Base-by-base conservation (phyloP, 2,329 filamentous ascomycete genomes). In the Cercospora sp. region DNA sequence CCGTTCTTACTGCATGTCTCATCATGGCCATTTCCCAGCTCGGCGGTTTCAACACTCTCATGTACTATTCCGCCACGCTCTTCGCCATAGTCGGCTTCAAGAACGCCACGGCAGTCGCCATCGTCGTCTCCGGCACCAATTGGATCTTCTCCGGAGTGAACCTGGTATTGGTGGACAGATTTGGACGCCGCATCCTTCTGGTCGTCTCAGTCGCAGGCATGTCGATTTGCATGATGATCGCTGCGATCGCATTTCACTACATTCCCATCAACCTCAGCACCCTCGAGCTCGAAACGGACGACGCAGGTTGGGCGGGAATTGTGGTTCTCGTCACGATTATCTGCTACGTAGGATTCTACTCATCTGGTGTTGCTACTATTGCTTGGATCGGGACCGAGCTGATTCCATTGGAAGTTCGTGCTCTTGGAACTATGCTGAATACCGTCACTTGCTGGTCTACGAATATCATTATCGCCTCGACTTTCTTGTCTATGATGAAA, bases 111-210 rank as follows among this genome's bases (percentile, higher is more conserved):
- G 82, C 82, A 1, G 84, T 86, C 23, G 80, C 79, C 0, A 80
- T 79, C 13, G 77, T 83, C 64, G 79, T 84, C 42, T 81, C 80
- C 4, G 81, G 76, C 2, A 82, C 82, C 7, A 84, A 84, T 65
- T 85, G 84, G 69, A 73, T 86, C 63, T 84, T 86, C 74, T 84
- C 83, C 0, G 78, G 79, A 70, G 77, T 85, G 59, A 84, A 85
- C 64, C 77, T 85, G 28, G 74, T 83, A 69, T 72, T 83, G 28
- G 80, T 84, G 9, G 84, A 85, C 68, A 77, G 75, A 2, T 75
- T 81, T 30, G 84, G 84, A 0, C 80, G 84, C 9, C 79, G 84
- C 18, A 76, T 77, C 5, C 78, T 86, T 1, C 76, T 85, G 0
- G 75, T 84, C 10, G 77, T 76, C 64, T 83, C 81, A 0, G 78